phyloP scores from a whole-genome alignment of 306 rosid species.

The Cucumis sativus region DNA sequence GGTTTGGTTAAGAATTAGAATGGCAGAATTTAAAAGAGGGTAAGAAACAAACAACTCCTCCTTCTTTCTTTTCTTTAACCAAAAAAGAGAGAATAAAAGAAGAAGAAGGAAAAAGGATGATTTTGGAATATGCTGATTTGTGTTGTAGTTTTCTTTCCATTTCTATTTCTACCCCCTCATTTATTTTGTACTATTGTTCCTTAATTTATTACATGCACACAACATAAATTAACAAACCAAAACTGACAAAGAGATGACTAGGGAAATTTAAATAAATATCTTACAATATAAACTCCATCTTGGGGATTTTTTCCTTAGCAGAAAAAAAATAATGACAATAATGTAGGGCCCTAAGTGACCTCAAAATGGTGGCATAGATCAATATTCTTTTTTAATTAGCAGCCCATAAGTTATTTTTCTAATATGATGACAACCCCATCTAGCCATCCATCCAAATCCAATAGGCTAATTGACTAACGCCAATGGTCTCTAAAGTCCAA shows the following conservation, averaged over 20 bases:
- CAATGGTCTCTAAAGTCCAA: no score
- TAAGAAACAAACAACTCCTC: neutral
- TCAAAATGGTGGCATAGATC: neutral
- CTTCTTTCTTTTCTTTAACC: neutral
- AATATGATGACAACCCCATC: no score
- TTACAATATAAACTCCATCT: neutral
- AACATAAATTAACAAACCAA: neutral
- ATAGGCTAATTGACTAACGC: no score
- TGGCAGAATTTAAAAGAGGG: neutral
- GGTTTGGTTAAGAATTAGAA: neutral
- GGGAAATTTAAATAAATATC: neutral
- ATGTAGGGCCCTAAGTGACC: neutral
- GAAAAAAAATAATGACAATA: no score
- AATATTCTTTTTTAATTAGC: no score
- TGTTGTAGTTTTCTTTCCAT: neutral
- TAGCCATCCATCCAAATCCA: no score
- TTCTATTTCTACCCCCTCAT: neutral
- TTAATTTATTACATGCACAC: neutral
- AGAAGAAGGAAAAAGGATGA: neutral
- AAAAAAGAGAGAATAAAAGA: neutral
- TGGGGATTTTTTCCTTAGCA: neutral
- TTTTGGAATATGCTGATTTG: slow-evolving; percentile 2
- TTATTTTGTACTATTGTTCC: neutral
- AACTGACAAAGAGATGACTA: neutral
- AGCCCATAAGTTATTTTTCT: no score